Percentiles rank a stretch among this genome's conserved stretches.
Conservation (phyloP, 2,329 filamentous ascomycete species). For the Bimuria novae-zelandiae region DNA sequence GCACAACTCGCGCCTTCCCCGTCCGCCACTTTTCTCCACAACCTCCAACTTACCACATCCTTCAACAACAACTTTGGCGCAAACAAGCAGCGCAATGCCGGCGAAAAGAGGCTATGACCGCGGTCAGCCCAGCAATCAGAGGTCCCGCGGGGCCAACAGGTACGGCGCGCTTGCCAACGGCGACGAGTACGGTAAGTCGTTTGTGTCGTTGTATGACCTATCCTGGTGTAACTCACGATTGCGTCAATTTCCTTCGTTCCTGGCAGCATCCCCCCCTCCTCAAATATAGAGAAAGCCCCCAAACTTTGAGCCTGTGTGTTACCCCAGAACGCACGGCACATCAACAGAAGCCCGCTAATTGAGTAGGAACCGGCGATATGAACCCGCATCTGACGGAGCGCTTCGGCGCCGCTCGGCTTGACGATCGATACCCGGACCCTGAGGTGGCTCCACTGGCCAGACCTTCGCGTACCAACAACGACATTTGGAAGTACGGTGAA, state of each 20-base stretch:
- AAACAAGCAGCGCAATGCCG: background rate
- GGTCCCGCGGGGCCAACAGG: background rate
- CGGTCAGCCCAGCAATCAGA: background rate
- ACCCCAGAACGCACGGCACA: background rate
- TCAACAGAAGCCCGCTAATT: background rate
- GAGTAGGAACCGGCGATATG: slow-evolving; percentile 15
- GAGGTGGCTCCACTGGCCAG: slow-evolving; percentile 21
- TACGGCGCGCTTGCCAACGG: background rate
- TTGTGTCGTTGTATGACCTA: background rate
- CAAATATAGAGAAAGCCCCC: background rate
- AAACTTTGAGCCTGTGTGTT: background rate
- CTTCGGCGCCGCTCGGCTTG: slow-evolving; percentile 2
- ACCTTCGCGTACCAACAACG: slow-evolving; percentile 22
- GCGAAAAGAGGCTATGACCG: background rate
- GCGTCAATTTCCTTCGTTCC: background rate
- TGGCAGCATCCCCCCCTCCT: background rate
- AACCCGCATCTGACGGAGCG: slow-evolving; percentile 22
- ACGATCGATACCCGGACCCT: slow-evolving; percentile 9
- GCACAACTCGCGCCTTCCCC: background rate
- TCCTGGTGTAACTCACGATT: no score
- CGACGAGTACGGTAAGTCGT: background rate
- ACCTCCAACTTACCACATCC: background rate
- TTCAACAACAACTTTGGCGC: background rate
- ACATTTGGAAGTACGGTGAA: slow-evolving; percentile 35
- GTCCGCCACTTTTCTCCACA: background rate